phyloP scores from a whole-genome alignment of 208 protist genomes.

The Wallacemonas collosoma region DNA sequence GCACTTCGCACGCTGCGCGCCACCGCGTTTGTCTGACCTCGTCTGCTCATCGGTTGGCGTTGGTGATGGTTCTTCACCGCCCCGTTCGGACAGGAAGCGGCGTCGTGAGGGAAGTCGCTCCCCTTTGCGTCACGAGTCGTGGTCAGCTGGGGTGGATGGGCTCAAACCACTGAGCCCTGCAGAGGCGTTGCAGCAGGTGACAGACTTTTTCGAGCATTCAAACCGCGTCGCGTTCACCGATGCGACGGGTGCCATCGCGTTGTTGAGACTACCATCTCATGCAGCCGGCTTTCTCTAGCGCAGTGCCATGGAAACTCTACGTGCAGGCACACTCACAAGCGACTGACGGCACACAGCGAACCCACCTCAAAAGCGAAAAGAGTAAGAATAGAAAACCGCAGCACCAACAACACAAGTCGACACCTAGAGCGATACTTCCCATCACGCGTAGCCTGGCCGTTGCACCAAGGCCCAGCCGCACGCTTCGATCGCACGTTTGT shows the following conservation, averaged over 20 bases:
- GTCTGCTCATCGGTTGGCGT: not conserved
- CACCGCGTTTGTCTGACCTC: conserved; percentile 10
- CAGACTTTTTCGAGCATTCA: conserved; percentile 36
- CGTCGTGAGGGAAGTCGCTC: not conserved
- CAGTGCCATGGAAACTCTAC: not conserved
- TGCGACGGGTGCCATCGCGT: conserved; percentile 21
- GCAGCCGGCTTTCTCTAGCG: conserved; percentile 17
- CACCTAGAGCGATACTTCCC: too few species aligned
- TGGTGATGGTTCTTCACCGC: not conserved
- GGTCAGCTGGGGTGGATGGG: conserved; percentile 5
- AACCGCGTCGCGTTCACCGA: conserved; percentile 40
- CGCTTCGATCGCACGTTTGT: too few species aligned
- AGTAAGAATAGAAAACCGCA: too few species aligned
- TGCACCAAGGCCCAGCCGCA: too few species aligned
- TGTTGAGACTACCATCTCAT: conserved; percentile 33
- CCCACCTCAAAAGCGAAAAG: too few species aligned
- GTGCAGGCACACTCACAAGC: too few species aligned
- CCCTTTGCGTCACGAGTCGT: not conserved
- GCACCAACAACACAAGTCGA: too few species aligned
- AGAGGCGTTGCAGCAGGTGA: conserved; percentile 22
- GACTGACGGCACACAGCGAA: too few species aligned
- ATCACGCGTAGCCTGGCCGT: too few species aligned
- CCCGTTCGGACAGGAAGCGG: not conserved
- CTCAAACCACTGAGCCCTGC: conserved; percentile 24
- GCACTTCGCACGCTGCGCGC: conserved; percentile 16